Conservation (phyloP, 768 basidiomycete genomes). For the Phylloporus sp. region DNA sequence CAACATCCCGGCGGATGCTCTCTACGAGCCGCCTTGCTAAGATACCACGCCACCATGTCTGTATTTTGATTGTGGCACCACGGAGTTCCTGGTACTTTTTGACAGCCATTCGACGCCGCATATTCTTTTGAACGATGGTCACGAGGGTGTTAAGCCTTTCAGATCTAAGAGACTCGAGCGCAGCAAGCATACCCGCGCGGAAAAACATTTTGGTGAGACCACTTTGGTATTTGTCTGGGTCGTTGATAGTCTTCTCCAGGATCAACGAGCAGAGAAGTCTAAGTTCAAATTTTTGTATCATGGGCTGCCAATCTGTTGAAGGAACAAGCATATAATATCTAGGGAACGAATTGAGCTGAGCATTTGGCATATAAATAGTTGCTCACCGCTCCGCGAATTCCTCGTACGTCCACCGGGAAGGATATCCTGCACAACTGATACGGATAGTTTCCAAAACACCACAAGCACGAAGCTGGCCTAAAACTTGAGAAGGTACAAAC, state of each 20-base stretch:
- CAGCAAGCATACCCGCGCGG: slow-evolving; percentile 97
- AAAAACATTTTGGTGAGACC: slow-evolving; percentile 99
- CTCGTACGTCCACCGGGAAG: slow-evolving; percentile 96
- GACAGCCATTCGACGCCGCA: slow-evolving; percentile 79
- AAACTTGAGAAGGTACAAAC: slow-evolving; percentile 90
- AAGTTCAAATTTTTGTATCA: slow-evolving; percentile 79
- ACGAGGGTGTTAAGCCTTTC: slow-evolving; percentile 86
- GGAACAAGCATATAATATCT: slow-evolving; percentile 97
- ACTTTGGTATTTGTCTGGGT: slow-evolving; percentile 94
- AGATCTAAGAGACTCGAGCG: slow-evolving; percentile 85
- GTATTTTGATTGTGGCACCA: slow-evolving; percentile 73
- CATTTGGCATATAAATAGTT: slow-evolving; percentile 2
- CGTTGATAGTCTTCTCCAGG: slow-evolving; percentile 80
- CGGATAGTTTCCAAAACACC: slow-evolving; percentile 99
- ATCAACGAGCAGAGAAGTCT: slow-evolving; percentile 78
- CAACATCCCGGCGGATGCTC: slow-evolving; percentile 63
- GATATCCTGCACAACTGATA: slow-evolving; percentile 98
- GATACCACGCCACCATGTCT: slow-evolving; percentile 93
- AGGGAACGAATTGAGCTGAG: slow-evolving; percentile 16
- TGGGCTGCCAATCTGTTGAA: slow-evolving; percentile 79
- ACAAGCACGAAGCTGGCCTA: slow-evolving; percentile 93
- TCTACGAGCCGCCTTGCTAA: slow-evolving; percentile 68
- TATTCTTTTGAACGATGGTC: slow-evolving; percentile 96
- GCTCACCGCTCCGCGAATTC: slow-evolving; percentile 95
- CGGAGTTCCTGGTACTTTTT: slow-evolving; percentile 74